A percentile compares a stretch with the other conserved stretches of the same genome.
phyloP scores from a whole-genome alignment of 805 yeast species.

The Lachancea nothofagi region DNA sequence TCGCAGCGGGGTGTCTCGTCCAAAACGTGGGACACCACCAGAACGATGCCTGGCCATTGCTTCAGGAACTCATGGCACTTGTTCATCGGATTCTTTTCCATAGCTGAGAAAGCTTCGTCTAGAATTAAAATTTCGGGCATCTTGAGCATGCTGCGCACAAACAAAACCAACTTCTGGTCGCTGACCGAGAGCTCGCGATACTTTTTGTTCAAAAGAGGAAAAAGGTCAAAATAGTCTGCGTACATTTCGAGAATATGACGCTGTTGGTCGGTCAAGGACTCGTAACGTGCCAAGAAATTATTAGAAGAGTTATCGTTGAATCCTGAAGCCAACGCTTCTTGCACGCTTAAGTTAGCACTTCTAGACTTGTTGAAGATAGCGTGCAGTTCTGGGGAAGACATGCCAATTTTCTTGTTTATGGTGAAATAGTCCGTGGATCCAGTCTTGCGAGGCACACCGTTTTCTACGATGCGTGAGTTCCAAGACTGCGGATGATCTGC shows the following conservation, averaged over 20 bases:
- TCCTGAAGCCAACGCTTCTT: constrained; percentile 66
- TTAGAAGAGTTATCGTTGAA: constrained; percentile 50
- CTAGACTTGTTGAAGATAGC: constrained; percentile 61
- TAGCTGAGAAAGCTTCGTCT: constrained; percentile 91
- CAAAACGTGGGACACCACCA: constrained; percentile 73
- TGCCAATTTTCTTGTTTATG: constrained; percentile 73
- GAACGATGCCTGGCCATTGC: constrained; percentile 61
- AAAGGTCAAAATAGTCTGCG: constrained; percentile 42
- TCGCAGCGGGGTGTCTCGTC: constrained; percentile 76
- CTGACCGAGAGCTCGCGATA: constrained; percentile 59
- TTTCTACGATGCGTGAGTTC: constrained; percentile 66
- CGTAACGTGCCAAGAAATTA: constrained; percentile 47
- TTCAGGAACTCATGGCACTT: constrained; percentile 49
- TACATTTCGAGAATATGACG: constrained; percentile 39
- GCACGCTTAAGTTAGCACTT: constrained; percentile 40
- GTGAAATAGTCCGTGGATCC: constrained; percentile 75
- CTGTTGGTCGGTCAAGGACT: constrained; percentile 30
- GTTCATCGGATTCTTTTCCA: constrained; percentile 60
- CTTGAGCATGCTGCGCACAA: constrained; percentile 72
- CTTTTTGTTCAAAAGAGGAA: constrained; percentile 29
- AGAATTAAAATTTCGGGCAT: constrained; percentile 72
- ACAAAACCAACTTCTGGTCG: constrained; percentile 71
- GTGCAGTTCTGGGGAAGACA: constrained; percentile 89
- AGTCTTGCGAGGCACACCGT: constrained; percentile 54
- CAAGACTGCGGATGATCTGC: constrained; percentile 98